Evolutionary conservation across 345 rosid species (phyloP).

Genomic region (Bruguiera parviflora): DNA sequence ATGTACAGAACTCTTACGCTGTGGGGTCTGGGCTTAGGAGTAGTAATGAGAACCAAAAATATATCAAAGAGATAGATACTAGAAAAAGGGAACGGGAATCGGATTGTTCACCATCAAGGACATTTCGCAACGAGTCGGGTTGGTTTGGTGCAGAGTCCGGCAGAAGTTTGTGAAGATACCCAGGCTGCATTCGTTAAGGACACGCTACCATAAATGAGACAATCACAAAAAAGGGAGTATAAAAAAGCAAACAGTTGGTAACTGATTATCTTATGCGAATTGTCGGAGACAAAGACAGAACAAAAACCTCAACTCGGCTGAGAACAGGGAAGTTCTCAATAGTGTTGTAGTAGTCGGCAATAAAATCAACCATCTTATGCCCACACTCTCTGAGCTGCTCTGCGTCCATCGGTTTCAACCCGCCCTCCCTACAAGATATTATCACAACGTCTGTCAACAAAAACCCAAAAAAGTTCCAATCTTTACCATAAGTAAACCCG

Average conservation of each 20-base stretch:
- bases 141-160: slow-evolving; percentile 75
- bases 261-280: neutral
- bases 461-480: too few relatives aligned
- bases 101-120: slow-evolving; percentile 63
- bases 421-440: slow-evolving; percentile 16
- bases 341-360: slow-evolving; percentile 82
- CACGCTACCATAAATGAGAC: neutral
- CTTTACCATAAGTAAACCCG: too few relatives aligned
- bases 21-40: too few relatives aligned
- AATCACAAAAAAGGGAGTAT: neutral
- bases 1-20: too few relatives aligned
- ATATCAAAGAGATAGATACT: too few relatives aligned
- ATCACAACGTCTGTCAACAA: too few relatives aligned
- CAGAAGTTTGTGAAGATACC: slow-evolving; percentile 63
- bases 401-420: slow-evolving; percentile 30
- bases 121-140: slow-evolving; percentile 70
- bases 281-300: neutral
- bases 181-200: slow-evolving; percentile 55
- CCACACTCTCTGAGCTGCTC: slow-evolving; percentile 45
- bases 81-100: too few relatives aligned
- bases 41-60: neutral
- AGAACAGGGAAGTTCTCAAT: slow-evolving; percentile 81
- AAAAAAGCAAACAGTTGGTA: neutral
- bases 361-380: slow-evolving; percentile 86
- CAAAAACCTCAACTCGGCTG: slow-evolving; percentile 59